Base-by-base conservation (phyloP, 371 early-diverging fungal species). In the Mortierella sp. region DNA sequence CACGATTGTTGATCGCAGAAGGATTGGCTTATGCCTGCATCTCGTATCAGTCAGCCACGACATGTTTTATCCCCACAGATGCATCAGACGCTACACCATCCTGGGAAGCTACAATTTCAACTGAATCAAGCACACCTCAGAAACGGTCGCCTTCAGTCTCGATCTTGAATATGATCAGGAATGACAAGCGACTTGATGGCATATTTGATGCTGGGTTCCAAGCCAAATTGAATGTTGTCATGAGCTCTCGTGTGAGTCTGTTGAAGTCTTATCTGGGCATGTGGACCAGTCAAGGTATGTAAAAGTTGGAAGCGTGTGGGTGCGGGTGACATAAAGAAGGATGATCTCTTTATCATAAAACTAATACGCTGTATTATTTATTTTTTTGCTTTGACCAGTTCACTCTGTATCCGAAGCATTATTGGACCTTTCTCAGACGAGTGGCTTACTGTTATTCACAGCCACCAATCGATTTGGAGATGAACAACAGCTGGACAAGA, bases 1-100 rank as follows among this genome's bases (percentile, higher is more conserved):
- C 88, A 47, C 83, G 86, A 40, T 83, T 86, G 22, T 71, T 86
- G 22, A 82, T 84, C 17, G 89, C 88, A 1, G 89, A 87, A 63
- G 92, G 89, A 0, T 77, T 92, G 45, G 89, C 91, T 2, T 76
- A 76, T 56, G 72, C 72, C 8, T 76, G 77, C 40, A 56, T 76
- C 55, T 76, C 77, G 0, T 76, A 68, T n/a, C 77, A 76, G 26
- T 64, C 77, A 32, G 71, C 65, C 7, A 76, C 77, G 17, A 56
- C 68, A 0, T 76, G 77, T 22, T 76, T 64, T 43, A 68, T 71
- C 29, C 68, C 75, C 2, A 42, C 65, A 12, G 22, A 61, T 10
- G 22, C 61, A 42, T 37, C 28, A n/a, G 47, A 37, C 28, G 35
- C 60, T 8, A 51, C 71, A 3, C 56, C 72, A 2, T 43, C 68